phyloP scores from a whole-genome alignment of 192 early-diverging fungal species.

The Spinellus fusiger region DNA sequence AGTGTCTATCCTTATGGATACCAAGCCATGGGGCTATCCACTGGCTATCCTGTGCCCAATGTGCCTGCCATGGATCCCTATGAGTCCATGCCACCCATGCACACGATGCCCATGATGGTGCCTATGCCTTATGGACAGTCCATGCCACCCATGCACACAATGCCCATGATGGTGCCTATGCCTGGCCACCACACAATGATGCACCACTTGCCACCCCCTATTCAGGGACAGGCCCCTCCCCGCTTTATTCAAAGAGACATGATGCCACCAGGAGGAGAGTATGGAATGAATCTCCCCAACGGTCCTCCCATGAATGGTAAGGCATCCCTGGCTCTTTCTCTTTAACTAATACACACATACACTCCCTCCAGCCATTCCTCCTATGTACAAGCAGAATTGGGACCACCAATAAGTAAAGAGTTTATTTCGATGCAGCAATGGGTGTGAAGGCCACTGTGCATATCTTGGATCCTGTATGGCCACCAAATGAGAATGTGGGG shows the following conservation, averaged over 20 bases:
- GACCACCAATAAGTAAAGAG: conserved; percentile 5
- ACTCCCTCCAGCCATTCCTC: too few species aligned
- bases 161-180: not conserved
- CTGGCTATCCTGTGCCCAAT: too few species aligned
- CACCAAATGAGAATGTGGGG: conserved; percentile 84
- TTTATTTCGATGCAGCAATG: conserved; percentile 25
- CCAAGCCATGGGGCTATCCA: too few species aligned
- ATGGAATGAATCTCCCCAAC: not conserved
- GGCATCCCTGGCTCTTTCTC: too few species aligned
- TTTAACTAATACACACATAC: too few species aligned
- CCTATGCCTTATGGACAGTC: too few species aligned
- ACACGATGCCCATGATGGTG: too few species aligned
- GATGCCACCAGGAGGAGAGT: conserved; percentile 6
- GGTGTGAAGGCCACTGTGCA: conserved; percentile 76
- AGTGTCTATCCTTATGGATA: too few species aligned
- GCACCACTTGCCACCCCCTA: not conserved
- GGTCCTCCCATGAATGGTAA: conserved; percentile 16
- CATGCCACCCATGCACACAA: too few species aligned
- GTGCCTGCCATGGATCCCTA: too few species aligned
- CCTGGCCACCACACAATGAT: not conserved
- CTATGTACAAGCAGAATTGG: conserved; percentile 12
- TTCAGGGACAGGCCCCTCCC: conserved; percentile 5
- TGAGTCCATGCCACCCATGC: too few species aligned
- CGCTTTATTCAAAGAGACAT: conserved; percentile 11
- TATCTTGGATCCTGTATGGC: conserved; percentile 81